A percentile compares a stretch with the other conserved stretches of the same genome.
Evolutionary conservation across 768 basidiomycete species (phyloP).

Genomic region (Psilocybe azurescens): DNA sequence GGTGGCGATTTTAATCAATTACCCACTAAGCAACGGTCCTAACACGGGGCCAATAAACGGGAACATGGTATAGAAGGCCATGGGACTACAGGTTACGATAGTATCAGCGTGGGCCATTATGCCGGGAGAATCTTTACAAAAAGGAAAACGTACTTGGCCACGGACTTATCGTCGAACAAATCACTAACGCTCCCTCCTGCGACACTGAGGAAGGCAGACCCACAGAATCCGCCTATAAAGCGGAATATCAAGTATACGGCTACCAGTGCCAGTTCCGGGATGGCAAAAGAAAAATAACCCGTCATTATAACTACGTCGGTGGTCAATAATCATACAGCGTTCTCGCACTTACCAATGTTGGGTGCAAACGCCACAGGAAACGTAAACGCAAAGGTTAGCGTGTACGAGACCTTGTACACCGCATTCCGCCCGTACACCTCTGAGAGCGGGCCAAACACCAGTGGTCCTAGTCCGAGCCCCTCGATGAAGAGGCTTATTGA

Average conservation of each 20-base stretch:
- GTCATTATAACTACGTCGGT: no score
- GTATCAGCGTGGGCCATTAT: not conserved
- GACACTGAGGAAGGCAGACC: slow-evolving; percentile 61
- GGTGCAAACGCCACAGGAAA: slow-evolving; percentile 80
- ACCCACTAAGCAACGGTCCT: slow-evolving; percentile 67
- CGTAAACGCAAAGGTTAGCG: slow-evolving; percentile 63
- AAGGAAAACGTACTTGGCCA: slow-evolving; percentile 56
- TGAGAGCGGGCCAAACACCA: slow-evolving; percentile 57
- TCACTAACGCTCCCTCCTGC: slow-evolving; percentile 62
- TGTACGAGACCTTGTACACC: slow-evolving; percentile 67
- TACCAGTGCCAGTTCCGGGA: slow-evolving; percentile 20
- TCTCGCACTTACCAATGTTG: slow-evolving; percentile 53
- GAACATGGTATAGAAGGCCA: slow-evolving; percentile 59
- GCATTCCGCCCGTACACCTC: slow-evolving; percentile 69
- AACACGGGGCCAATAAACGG: slow-evolving; percentile 57
- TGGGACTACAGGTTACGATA: slow-evolving; percentile 36
- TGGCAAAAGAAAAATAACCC: no score
- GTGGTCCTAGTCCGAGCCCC: slow-evolving; percentile 59
- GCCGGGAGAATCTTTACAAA: not conserved
- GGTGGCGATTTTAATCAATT: slow-evolving; percentile 19
- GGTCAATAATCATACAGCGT: no score
- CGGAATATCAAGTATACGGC: slow-evolving; percentile 66
- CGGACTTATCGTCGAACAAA: slow-evolving; percentile 57
- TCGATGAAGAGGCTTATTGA: slow-evolving; percentile 64
- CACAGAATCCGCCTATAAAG: slow-evolving; percentile 58